These are phyloP conservation scores for Cladosporium sp. DNA, from an alignment of 2,329 filamentous ascomycete genomes.

Conservation along the genomic window DNA sequence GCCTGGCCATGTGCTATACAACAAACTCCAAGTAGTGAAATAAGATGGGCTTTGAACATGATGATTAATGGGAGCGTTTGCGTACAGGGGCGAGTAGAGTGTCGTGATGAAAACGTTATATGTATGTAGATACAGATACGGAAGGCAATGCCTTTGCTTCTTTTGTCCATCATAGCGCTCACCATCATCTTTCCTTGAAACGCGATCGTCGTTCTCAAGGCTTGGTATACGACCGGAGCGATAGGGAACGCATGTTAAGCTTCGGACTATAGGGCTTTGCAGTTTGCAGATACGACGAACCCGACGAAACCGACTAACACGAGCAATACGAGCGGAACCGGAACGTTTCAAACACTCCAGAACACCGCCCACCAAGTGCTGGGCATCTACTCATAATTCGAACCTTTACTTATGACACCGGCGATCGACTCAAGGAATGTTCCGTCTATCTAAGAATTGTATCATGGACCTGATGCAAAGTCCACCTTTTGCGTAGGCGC, in stretches of 20 bases:
- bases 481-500: neutral
- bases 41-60: neutral
- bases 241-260: neutral
- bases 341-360: neutral
- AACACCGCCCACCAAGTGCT: neutral
- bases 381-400: neutral
- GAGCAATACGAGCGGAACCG: neutral
- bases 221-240: neutral
- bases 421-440: neutral
- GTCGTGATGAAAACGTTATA: neutral
- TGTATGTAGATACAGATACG: neutral
- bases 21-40: neutral
- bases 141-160: no score
- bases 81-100: neutral
- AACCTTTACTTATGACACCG: neutral
- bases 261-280: neutral
- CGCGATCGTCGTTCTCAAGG: neutral
- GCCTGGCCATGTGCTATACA: neutral
- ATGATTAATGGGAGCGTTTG: neutral
- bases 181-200: neutral
- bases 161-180: neutral
- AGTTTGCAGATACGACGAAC: neutral
- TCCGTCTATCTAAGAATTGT: neutral
- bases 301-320: neutral
- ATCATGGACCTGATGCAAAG: neutral